Evolutionary conservation across 1,284 basidiomycete genomes (phyloP).

Genomic region (Ceratobasidium papillatum): DNA sequence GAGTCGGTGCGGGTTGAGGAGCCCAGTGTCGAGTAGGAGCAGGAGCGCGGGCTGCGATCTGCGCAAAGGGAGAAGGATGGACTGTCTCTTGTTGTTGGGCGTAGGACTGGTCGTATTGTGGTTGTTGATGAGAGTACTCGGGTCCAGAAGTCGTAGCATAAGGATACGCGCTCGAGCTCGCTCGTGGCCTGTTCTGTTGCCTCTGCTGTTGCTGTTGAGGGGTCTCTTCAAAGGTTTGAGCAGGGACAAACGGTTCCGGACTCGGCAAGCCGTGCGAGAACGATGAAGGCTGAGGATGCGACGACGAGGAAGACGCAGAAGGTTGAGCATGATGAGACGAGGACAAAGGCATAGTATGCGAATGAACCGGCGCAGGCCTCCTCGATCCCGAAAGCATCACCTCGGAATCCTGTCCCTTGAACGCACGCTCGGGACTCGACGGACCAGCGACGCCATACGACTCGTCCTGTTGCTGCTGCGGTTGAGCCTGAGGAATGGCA

Average conservation of each 20-base stretch:
- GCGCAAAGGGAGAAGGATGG: conserved; percentile 25
- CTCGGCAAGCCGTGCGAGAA: conserved; percentile 22
- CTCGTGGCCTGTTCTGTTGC: neutral
- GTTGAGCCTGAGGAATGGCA: neutral
- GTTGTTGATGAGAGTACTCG: neutral
- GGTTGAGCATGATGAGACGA: neutral
- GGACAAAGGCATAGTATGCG: neutral
- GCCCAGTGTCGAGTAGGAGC: neutral
- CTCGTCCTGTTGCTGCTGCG: neutral
- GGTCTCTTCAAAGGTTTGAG: conserved; percentile 1
- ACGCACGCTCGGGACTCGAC: conserved; percentile 7
- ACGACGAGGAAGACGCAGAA: neutral
- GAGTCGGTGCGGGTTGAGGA: neutral
- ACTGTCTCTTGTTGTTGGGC: neutral
- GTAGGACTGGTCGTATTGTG: neutral
- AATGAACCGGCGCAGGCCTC: conserved; percentile 22
- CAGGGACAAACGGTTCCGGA: conserved; percentile 10
- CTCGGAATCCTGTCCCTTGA: conserved; percentile 1
- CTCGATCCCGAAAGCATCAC: conserved; percentile 10
- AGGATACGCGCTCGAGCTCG: conserved; percentile 22
- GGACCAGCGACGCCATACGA: neutral
- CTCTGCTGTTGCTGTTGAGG: neutral
- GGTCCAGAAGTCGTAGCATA: neutral
- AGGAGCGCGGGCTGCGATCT: conserved; percentile 12
- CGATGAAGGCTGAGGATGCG: neutral